A percentile compares a stretch with the other conserved stretches of the same genome.
phyloP scores from a whole-genome alignment of 768 basidiomycete genomes.

The Antrodiella citrinella region DNA sequence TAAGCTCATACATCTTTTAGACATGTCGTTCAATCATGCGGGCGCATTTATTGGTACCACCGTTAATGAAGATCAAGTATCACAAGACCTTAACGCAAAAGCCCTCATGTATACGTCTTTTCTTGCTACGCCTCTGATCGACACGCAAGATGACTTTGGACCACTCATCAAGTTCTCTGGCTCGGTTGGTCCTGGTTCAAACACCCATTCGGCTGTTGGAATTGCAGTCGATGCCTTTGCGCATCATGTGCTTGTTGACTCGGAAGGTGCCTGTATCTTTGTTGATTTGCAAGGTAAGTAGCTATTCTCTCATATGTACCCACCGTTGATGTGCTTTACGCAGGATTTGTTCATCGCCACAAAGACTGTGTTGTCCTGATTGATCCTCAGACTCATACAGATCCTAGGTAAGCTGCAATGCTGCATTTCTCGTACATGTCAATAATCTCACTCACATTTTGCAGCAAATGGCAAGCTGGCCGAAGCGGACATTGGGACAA shows the following conservation, averaged over 20 bases:
- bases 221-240: background rate
- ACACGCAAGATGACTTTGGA: background rate
- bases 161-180: background rate
- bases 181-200: background rate
- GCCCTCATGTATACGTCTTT: background rate
- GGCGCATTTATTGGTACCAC: background rate
- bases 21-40: background rate
- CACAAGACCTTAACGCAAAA: background rate
- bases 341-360: background rate
- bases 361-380: background rate
- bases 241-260: background rate
- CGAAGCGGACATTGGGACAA: background rate
- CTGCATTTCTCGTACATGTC: too few species aligned
- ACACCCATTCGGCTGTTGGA: background rate
- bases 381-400: background rate
- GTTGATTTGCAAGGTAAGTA: background rate
- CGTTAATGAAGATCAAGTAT: too few species aligned
- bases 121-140: background rate
- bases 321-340: too few species aligned
- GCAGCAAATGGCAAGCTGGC: background rate
- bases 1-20: background rate
- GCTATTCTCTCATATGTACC: too few species aligned
- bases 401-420: too few species aligned
- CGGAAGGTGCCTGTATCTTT: background rate
- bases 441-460: too few species aligned